Evolutionary conservation across 106 monocot genomes (phyloP), one percentile per base, ranked within the genome.

Genomic region (Hemerocallis citrina): DNA sequence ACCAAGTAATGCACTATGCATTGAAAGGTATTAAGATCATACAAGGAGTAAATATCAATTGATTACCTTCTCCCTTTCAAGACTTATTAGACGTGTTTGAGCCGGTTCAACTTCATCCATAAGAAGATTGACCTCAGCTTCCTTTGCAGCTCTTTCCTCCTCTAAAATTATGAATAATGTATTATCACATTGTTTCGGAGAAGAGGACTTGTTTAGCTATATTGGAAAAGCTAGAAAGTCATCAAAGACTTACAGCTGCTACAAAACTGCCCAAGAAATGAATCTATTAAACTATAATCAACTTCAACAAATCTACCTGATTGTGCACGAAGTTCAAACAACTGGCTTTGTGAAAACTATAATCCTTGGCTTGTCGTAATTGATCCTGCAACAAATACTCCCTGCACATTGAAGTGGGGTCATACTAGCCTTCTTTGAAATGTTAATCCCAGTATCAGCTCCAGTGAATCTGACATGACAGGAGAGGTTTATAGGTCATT

Each of bases 71-170:
- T 92, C 92, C 50, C 92, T 84, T 62, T 92, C 92, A 65, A 92
- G 80, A 69, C 87, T 88, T 64, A 74, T 29, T 55, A 92, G 64
- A 11, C 92, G 75, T 55, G 78, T 61, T 51, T 92, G 92, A 61
- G 87, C 92, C 36, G 84, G 75, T 63, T 92, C 92, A 74, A 92
- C 92, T 68, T 92, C 92, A 78, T 92, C 87, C 84, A 88, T 73
- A 40, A 92, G 75, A 74, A 92, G 92, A 74, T 71, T 68, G 2
- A 92, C 77, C 69, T 92, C 92, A 68, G 87, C 61, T 74, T 92
- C 81, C 68, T 92, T 92, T 45, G 84, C 87, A 60, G 84, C 81
- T 58, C 76, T 73, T 40, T 88, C 84, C n/a, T n/a, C n/a, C 56
- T 92, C 92, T 88, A 42, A 59, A 75, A 42, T 35, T 62, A 28